Conservation (phyloP, 805 yeast genomes). For the Starmera amethionina region DNA sequence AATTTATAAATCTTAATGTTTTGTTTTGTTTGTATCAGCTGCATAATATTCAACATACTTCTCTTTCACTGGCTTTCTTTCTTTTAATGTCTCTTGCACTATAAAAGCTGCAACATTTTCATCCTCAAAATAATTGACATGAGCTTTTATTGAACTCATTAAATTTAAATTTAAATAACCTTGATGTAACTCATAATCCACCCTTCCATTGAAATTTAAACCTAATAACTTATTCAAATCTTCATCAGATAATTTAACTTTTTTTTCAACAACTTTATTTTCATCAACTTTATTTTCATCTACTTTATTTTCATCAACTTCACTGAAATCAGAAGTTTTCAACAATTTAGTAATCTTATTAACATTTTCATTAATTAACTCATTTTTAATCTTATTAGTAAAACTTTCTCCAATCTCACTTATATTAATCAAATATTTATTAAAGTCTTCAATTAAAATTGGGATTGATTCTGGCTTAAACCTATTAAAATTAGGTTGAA, state of each 20-base stretch:
- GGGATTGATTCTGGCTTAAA: slow-evolving; percentile 50
- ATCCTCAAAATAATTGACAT: slow-evolving; percentile 81
- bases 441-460: slow-evolving; percentile 31
- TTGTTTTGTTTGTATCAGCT: background rate
- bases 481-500: slow-evolving; percentile 36
- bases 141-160: slow-evolving; percentile 78
- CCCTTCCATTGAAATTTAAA: slow-evolving; percentile 64
- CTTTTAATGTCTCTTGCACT: slow-evolving; percentile 41
- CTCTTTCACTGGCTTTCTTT: slow-evolving; percentile 15
- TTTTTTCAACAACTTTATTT: slow-evolving; percentile 13
- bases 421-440: slow-evolving; percentile 28
- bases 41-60: slow-evolving; percentile 17
- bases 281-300: slow-evolving; percentile 7
- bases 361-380: slow-evolving; percentile 4
- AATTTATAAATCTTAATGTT: background rate
- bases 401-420: slow-evolving; percentile 23
- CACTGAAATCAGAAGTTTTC: background rate
- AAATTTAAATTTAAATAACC: slow-evolving; percentile 73
- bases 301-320: no score
- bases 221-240: slow-evolving; percentile 27
- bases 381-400: slow-evolving; percentile 2
- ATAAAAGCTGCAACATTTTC: slow-evolving; percentile 75
- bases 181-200: slow-evolving; percentile 74
- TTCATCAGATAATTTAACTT: slow-evolving; percentile 17
- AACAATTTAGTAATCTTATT: slow-evolving; percentile 1